phyloP scores from a whole-genome alignment of 129 eudicot species.

The Gnaphalium uliginosum region DNA sequence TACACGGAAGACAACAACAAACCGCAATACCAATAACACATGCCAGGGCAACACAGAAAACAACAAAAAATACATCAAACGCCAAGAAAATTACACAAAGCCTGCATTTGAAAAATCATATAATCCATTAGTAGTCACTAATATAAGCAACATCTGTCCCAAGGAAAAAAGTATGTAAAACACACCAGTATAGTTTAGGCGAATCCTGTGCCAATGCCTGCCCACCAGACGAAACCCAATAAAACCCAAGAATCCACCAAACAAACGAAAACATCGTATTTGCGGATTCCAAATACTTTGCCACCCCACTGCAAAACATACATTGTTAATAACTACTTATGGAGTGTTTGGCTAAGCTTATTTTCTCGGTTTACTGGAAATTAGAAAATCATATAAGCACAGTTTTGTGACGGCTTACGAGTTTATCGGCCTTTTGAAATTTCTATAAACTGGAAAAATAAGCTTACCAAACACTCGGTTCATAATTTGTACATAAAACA shows the following conservation, averaged over 20 bases:
- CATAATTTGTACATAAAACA: too few relatives aligned
- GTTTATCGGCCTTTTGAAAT: too few relatives aligned
- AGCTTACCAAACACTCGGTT: too few relatives aligned
- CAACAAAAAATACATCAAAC: constrained; percentile 81
- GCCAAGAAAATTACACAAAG: constrained; percentile 75
- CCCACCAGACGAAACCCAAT: constrained; percentile 81
- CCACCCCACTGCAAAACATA: constrained; percentile 37
- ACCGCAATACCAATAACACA: constrained; percentile 74
- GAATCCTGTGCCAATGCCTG: constrained; percentile 45
- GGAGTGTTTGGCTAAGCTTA: not conserved
- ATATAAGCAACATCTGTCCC: not conserved
- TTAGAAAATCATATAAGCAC: too few relatives aligned
- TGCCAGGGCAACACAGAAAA: constrained; percentile 79
- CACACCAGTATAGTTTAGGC: constrained; percentile 80
- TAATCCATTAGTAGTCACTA: not conserved
- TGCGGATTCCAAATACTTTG: constrained; percentile 76
- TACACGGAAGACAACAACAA: constrained; percentile 91
- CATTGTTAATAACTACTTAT: not conserved
- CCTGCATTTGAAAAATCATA: constrained; percentile 57
- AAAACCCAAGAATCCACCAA: constrained; percentile 93
- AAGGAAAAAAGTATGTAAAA: not conserved
- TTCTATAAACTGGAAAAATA: too few relatives aligned
- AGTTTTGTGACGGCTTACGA: too few relatives aligned
- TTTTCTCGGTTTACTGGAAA: too few relatives aligned
- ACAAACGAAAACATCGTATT: constrained; percentile 80